phyloP scores from a whole-genome alignment of 2,329 filamentous ascomycete genomes.

The Fusarium metavorans region DNA sequence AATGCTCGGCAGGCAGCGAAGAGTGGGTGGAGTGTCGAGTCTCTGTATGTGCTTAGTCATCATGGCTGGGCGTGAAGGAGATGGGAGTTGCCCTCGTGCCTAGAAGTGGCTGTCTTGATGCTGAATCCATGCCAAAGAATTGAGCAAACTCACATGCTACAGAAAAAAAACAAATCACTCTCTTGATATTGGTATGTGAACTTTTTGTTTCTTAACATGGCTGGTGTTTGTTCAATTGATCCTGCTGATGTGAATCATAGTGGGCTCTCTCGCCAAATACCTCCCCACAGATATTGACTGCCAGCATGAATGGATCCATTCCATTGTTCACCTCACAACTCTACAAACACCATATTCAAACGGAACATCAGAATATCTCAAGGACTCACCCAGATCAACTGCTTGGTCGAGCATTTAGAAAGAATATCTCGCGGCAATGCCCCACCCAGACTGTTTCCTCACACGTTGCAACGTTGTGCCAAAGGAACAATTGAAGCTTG shows the following conservation, averaged over 20 bases:
- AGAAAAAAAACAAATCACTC: background rate
- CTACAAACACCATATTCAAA: background rate
- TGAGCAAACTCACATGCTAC: background rate
- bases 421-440: background rate
- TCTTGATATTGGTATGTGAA: background rate
- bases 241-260: no score
- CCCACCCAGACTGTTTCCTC: background rate
- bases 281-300: background rate
- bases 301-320: background rate
- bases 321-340: background rate
- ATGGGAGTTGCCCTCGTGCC: background rate
- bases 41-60: constrained; percentile 29
- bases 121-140: background rate
- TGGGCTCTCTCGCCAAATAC: background rate
- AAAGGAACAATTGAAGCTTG: background rate
- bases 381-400: background rate
- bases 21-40: background rate
- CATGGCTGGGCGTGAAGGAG: background rate
- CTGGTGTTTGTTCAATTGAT: background rate
- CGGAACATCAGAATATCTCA: background rate
- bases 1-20: constrained; percentile 30
- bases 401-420: background rate
- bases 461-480: background rate
- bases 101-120: background rate
- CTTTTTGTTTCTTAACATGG: background rate